Conservation (phyloP, 768 basidiomycete genomes). For the Sporobolomyces roseus region DNA sequence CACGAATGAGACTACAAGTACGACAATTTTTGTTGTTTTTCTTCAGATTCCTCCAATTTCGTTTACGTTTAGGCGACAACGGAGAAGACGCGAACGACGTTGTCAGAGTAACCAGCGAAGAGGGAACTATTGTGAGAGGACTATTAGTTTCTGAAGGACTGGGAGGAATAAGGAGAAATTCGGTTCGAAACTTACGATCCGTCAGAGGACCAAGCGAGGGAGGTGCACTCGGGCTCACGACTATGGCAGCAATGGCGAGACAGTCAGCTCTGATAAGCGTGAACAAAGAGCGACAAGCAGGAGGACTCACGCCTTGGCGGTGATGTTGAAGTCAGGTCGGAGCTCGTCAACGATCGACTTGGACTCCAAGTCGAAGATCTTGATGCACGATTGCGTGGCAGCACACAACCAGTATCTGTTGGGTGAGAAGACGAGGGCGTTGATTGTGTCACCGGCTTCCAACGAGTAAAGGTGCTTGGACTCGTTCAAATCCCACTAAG, state of each 20-base stretch:
- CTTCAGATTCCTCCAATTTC: background rate
- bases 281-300: too few relatives aligned
- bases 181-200: slow-evolving; percentile 59
- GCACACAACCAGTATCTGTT: slow-evolving; percentile 99
- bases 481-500: slow-evolving; percentile 98
- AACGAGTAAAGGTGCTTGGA: slow-evolving; percentile 99
- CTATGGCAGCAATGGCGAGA: too few relatives aligned
- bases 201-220: slow-evolving; percentile 85
- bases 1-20: background rate
- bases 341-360: slow-evolving; percentile 94
- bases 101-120: slow-evolving; percentile 65
- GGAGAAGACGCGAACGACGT: slow-evolving; percentile 47
- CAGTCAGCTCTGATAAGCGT: too few relatives aligned
- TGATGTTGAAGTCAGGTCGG: slow-evolving; percentile 85
- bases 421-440: slow-evolving; percentile 98
- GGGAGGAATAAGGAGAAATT: background rate
- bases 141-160: background rate
- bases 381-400: slow-evolving; percentile 92
- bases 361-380: slow-evolving; percentile 94
- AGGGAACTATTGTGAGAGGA: slow-evolving; percentile 56
- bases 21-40: slow-evolving; percentile 9
- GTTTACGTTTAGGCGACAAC: slow-evolving; percentile 43
- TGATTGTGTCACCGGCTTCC: slow-evolving; percentile 96
- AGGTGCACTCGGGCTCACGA: slow-evolving; percentile 64
- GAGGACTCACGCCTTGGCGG: slow-evolving; percentile 63